Evolutionary conservation across 2,329 filamentous ascomycete genomes (phyloP), one percentile per base, ranked within the genome.

Genomic region (Microcyclosporella mali): DNA sequence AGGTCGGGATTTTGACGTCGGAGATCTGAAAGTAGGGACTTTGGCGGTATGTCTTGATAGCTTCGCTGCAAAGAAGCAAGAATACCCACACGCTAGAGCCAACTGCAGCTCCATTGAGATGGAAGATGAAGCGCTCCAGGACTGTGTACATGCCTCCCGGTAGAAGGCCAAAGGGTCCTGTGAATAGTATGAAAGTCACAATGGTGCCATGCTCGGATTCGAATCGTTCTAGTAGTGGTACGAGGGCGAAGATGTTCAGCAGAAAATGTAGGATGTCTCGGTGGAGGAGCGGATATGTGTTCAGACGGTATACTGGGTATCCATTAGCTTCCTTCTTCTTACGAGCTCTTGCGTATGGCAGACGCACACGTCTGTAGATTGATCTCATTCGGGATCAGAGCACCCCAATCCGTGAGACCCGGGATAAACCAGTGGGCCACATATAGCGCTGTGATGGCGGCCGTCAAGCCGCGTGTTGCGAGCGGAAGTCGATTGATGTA

Each of bases 51-150:
- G 86, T 89, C 63, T 88, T 86, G 52, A 95, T 84, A 4, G 88
- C 82, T 66, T 97, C 90, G 51, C 84, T 79, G 32, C 82, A 84
- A 28, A 97, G 74, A 16, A 98, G 75, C 18, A 95, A 75, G 63
- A 97, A 95, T 0, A 94, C 84, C 88, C 90, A 95, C 43, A 95
- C 77, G 64, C 89, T 95, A 51, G 88, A 81, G 43, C 92, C 92
- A 66, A 90, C 77, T 19, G 95, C 78, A 3, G 80, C 68, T 18
- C 80, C 85, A 57, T 94, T 88, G 29, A 75, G 70, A 49, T 78
- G 72, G 29, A 95, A 67, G 41, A 95, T 68, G 37, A 78, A 76
- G 55, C 77, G 79, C 66, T 97, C 88, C 41, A 94, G 68, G 33
- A 90, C 62, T 9, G 90, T 77, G 66, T 97, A 98, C 12, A 89